These are phyloP conservation scores for Pseudogymnoascus pannorum DNA, from an alignment of 2,329 filamentous ascomycete genomes.

Conservation along the genomic window DNA sequence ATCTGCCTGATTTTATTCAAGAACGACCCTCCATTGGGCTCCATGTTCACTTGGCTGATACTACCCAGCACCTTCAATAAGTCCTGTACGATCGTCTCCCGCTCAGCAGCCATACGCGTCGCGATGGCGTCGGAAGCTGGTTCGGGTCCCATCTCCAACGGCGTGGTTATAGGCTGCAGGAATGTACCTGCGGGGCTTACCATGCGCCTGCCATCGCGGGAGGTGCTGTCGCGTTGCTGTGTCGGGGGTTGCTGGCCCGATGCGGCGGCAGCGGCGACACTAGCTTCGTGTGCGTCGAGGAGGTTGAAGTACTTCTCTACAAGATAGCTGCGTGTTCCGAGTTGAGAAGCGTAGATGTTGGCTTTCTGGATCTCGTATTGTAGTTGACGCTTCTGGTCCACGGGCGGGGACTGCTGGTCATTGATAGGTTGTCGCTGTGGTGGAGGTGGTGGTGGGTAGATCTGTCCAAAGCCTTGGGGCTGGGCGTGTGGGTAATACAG, in stretches of 20 bases:
- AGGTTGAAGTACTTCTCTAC: conserved; percentile 81
- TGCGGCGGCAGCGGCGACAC: conserved; percentile 4
- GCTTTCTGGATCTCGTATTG: conserved; percentile 89
- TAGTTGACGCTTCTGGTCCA: conserved; percentile 41
- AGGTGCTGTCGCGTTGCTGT: neutral
- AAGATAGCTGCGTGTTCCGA: conserved; percentile 75
- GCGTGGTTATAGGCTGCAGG: conserved; percentile 11
- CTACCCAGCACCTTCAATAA: conserved; percentile 66
- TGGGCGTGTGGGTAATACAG: conserved; percentile 5
- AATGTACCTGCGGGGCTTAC: conserved; percentile 23
- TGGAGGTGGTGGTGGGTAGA: neutral
- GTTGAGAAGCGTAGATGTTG: conserved; percentile 76
- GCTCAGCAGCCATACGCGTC: conserved; percentile 60
- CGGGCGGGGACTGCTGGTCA: neutral
- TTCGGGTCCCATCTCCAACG: conserved; percentile 34
- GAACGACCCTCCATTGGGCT: conserved; percentile 59
- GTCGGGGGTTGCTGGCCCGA: conserved; percentile 17
- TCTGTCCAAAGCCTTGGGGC: neutral
- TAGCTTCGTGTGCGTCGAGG: conserved; percentile 50
- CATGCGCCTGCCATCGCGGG: conserved; percentile 16
- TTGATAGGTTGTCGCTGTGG: neutral
- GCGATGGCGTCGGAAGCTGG: conserved; percentile 36
- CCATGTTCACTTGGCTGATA: conserved; percentile 79
- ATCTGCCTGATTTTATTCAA: conserved; percentile 82
- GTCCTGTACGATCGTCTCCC: conserved; percentile 74